phyloP scores from a whole-genome alignment of 2,329 filamentous ascomycete genomes.

The Fusarium sp. region DNA sequence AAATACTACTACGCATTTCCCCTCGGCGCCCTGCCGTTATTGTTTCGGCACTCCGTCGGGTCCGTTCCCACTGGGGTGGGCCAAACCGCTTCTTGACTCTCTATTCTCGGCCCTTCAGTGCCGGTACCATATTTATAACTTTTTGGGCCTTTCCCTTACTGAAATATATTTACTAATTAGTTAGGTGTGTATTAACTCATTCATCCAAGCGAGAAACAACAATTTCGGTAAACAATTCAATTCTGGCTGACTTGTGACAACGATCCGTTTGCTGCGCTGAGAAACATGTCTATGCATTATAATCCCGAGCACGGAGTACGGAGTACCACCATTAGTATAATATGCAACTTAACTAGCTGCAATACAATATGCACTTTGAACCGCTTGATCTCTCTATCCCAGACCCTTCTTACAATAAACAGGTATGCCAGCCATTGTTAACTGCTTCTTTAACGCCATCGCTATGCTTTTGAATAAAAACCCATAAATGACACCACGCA shows the following conservation, averaged over 20 bases:
- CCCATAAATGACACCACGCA: background rate
- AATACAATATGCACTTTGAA: background rate
- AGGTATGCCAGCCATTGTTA: slow-evolving; percentile 7
- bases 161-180: background rate
- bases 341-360: background rate
- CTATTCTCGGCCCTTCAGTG: slow-evolving; percentile 20
- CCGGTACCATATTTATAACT: slow-evolving; percentile 16
- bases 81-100: slow-evolving; percentile 11
- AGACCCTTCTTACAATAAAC: background rate
- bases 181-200: too few species aligned
- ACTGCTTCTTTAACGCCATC: slow-evolving; percentile 32
- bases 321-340: too few species aligned
- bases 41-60: slow-evolving; percentile 5
- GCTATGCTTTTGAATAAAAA: slow-evolving; percentile 33
- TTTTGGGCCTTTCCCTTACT: background rate
- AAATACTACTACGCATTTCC: background rate
- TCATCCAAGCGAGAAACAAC: slow-evolving; percentile 6
- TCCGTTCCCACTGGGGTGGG: slow-evolving; percentile 2
- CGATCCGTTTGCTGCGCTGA: background rate
- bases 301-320: background rate
- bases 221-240: slow-evolving; percentile 4
- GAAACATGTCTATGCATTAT: background rate
- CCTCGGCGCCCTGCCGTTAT: background rate
- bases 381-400: background rate
- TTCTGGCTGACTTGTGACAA: background rate